Base-by-base conservation (phyloP, 768 basidiomycete species). In the Goffeauzyma gilvescens region DNA sequence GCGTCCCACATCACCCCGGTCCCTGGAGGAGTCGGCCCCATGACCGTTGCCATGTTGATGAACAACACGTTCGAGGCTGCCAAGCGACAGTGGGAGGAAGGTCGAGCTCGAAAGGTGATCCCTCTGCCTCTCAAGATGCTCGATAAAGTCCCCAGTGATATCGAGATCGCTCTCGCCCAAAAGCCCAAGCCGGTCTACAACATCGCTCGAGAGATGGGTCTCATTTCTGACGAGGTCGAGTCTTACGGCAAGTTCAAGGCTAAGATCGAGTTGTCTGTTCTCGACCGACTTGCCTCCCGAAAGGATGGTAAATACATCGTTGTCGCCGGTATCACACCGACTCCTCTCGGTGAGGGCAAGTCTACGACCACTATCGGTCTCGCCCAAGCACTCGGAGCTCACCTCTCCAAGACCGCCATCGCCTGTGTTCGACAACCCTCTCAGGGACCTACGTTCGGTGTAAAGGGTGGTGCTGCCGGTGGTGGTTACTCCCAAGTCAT, bases 1-100 rank as follows among this genome's bases (percentile, higher is more conserved):
- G 90, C 93, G 1, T 81, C 83, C 2, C 68, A 79, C 65, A 93
- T 98, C 55, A 98, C 93, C 0, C 93, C 93, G 17, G 93, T 98
- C 20, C 93, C 93, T 0, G 93, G 93, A 63, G 93, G 93, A 44
- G 93, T 98, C 40, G 93, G 93, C 10, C 93, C 93, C n/a, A 93
- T 96, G 89, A 98, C 93, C 12, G 93, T 98, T 45, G 93, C 93
- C 17, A 72, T 95, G 69, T 76, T 98, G 50, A 95, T 98, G 89
- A 73, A 77, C 57, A 98, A 96, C 66, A 90, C 89, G 1, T 67
- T 85, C 51, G 68, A 71, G 50, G 79, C 85, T 36, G 87, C 89
- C 18, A 73, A 81, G 62, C 76, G 82, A 39, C 71, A 76, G 38
- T 87, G 81, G 72, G 74, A 80, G 50, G 69, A 74, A 38, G 66